These are phyloP conservation scores for Coniophora puteana DNA, from an alignment of 1,284 basidiomycete species.

Conservation along the genomic window DNA sequence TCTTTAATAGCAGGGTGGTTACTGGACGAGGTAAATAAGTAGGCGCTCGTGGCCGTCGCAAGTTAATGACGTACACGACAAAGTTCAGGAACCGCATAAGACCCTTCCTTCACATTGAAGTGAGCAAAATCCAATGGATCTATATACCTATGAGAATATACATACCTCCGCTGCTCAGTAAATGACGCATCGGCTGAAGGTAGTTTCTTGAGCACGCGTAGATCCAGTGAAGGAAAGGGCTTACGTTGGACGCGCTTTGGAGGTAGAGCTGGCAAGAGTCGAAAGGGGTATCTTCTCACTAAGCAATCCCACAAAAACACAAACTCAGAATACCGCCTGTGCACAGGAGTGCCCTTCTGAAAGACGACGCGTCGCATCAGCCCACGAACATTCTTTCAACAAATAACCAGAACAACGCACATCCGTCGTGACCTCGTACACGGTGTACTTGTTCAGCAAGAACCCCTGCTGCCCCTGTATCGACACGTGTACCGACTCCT, in stretches of 20 bases:
- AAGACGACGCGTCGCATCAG: conserved; percentile 6
- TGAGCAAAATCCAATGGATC: conserved; percentile 8
- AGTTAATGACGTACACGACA: conserved; percentile 51
- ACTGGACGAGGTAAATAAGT: conserved; percentile 32
- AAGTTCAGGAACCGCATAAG: conserved; percentile 80
- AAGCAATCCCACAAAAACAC: conserved; percentile 85
- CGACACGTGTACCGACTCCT: conserved; percentile 68
- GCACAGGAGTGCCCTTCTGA: conserved; percentile 62
- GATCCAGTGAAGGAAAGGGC: conserved; percentile 34
- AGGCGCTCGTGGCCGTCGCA: background rate
- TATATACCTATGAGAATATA: conserved; percentile 1
- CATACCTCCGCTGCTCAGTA: conserved; percentile 80
- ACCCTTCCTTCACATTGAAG: conserved; percentile 57
- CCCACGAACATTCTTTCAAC: background rate
- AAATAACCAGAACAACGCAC: conserved; percentile 41
- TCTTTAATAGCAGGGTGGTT: conserved; percentile 90
- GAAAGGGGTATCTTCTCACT: conserved; percentile 81
- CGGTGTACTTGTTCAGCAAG: conserved; percentile 77
- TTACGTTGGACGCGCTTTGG: conserved; percentile 88
- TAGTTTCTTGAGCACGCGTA: conserved; percentile 3
- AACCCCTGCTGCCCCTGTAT: conserved; percentile 86
- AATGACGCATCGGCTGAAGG: conserved; percentile 78
- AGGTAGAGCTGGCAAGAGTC: conserved; percentile 83
- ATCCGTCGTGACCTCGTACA: conserved; percentile 79
- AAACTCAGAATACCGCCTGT: conserved; percentile 87